Percentiles rank a stretch among this genome's conserved stretches.
Conservation (phyloP, 331 rosid species). For the Acacia concinna region DNA sequence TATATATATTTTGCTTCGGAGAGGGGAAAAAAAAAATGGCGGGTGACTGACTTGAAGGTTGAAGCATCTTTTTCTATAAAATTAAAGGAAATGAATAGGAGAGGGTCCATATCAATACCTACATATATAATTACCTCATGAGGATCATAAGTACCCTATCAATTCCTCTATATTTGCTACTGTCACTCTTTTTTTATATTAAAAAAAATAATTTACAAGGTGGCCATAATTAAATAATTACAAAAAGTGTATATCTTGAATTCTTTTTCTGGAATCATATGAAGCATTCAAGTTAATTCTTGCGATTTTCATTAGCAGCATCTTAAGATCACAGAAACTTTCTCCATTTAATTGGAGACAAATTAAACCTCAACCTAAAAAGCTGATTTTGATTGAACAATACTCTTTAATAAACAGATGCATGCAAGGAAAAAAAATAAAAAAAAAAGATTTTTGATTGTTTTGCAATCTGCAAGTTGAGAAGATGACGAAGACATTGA, state of each 20-base stretch:
- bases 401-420: too few relatives aligned
- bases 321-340: neutral
- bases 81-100: neutral
- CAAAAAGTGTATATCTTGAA: neutral
- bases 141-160: constrained; percentile 44
- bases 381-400: neutral
- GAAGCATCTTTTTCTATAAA: neutral
- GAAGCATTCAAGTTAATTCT: neutral
- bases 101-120: constrained; percentile 40
- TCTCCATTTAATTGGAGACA: neutral
- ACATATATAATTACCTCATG: constrained; percentile 40
- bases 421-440: too few relatives aligned
- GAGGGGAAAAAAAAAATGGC: constrained; percentile 41
- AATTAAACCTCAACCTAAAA: neutral
- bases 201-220: constrained; percentile 23
- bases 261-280: neutral
- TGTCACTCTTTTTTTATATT: neutral
- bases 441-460: too few relatives aligned
- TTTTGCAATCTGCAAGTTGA: neutral
- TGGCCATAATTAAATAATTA: constrained; percentile 23
- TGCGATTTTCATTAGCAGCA: neutral
- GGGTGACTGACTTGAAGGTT: neutral
- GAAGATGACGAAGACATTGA: constrained; percentile 1
- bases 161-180: constrained; percentile 34
- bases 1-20: constrained; percentile 33